These are phyloP conservation scores for Colletotrichum paranaense DNA, from an alignment of 2,329 filamentous ascomycete species.

Conservation along the genomic window DNA sequence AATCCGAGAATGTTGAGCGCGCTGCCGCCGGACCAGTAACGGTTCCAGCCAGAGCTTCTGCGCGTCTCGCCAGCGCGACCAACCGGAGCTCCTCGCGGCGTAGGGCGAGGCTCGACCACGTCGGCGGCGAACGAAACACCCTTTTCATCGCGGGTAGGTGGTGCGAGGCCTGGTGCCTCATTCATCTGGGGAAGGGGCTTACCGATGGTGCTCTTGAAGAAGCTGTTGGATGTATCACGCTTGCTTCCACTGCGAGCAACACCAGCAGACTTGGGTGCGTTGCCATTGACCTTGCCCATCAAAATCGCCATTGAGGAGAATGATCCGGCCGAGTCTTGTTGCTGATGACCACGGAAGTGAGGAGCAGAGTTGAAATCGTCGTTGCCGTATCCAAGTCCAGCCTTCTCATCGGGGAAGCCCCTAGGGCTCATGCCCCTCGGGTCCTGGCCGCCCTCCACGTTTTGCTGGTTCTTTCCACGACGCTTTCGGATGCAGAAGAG, in stretches of 20 bases:
- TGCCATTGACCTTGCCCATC: conserved; percentile 60
- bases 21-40: conserved; percentile 81
- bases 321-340: conserved; percentile 65
- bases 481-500: conserved; percentile 73
- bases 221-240: conserved; percentile 61
- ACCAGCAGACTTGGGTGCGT: conserved; percentile 44
- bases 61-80: conserved; percentile 57
- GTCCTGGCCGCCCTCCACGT: conserved; percentile 58
- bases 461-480: conserved; percentile 66
- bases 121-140: conserved; percentile 51
- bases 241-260: conserved; percentile 59
- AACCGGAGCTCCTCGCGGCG: conserved; percentile 43
- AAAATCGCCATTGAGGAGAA: conserved; percentile 74
- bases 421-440: conserved; percentile 49
- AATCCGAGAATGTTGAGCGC: conserved; percentile 74
- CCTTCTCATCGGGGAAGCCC: conserved; percentile 67
- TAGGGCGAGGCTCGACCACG: conserved; percentile 49
- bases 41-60: conserved; percentile 80
- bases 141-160: conserved; percentile 47
- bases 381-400: conserved; percentile 60
- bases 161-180: conserved; percentile 43
- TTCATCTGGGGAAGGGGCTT: conserved; percentile 66
- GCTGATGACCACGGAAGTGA: conserved; percentile 63
- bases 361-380: conserved; percentile 42
- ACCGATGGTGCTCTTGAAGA: conserved; percentile 72